Evolutionary conservation across 257 asterid genomes (phyloP), one percentile per base, ranked within the genome.

Genomic region (Plantago elongata): DNA sequence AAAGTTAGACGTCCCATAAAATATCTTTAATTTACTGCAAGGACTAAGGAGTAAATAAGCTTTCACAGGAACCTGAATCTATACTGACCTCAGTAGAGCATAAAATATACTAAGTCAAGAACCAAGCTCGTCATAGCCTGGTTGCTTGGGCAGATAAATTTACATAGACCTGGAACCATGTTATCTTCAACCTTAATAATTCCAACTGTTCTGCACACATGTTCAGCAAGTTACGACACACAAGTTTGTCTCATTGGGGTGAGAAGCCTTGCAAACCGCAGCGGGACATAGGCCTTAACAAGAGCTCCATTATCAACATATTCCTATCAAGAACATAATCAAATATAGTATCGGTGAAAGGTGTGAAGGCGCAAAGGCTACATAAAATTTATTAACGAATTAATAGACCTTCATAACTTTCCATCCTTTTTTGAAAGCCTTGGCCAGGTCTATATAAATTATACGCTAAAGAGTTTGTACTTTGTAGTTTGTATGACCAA

Each of bases 181-280:
- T 13, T 5, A 34, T 18, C 63, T 18, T 50, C 62, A 27, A 61
- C 52, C 15, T 55, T 18, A 42, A 48, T 38, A 4, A 22, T n/a
- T 52, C 43, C 10, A 54, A 22, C 47, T 9, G 3, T 15, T 51
- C 44, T 18, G 58, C 56, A 46, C 40, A n/a, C 69, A 34, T 62
- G 1, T 64, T 67, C 57, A 16, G 7, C 29, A 27, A 60, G 46
- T 78, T 81, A 79, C 10, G 90, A 72, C n/a, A 65, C 79, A 5
- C 74, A 74, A 51, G 73, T 83, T 70, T 84, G 96, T 83, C 99
- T 84, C 97, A 92, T 80, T 5, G 97, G 97, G 15, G 91, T 92
- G 60, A 89, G 95, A 69, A 89, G 84, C 77, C 97, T 81, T 30
- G 99, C 95, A 48, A 84, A 89, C 47, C 96, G 95, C 51, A 92